Percentiles rank a stretch among this genome's conserved stretches.
Conservation (phyloP, 2,329 filamentous ascomycete species). For the Sporothrix curviconia region DNA sequence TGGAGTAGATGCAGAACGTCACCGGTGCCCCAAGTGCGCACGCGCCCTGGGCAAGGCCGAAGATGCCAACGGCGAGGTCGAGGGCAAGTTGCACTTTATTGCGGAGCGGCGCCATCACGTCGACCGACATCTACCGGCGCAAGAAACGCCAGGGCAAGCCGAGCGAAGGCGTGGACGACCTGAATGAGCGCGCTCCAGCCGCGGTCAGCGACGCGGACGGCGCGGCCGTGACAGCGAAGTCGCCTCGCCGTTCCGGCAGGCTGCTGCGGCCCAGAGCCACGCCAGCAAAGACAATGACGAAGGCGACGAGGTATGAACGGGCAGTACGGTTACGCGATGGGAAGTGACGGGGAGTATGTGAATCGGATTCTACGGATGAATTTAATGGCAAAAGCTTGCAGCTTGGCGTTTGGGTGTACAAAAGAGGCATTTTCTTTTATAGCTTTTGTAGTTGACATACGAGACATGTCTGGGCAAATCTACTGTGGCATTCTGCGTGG, state of each 20-base stretch:
- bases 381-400: too few relatives aligned
- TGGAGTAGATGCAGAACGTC: slow-evolving; percentile 45
- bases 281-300: too few relatives aligned
- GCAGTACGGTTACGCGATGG: too few relatives aligned
- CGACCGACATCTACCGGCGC: slow-evolving; percentile 43
- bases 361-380: too few relatives aligned
- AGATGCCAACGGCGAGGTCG: not conserved
- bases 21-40: slow-evolving; percentile 59
- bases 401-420: too few relatives aligned
- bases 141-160: slow-evolving; percentile 33
- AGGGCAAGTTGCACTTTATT: slow-evolving; percentile 36
- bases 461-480: too few relatives aligned
- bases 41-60: slow-evolving; percentile 34
- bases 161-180: slow-evolving; percentile 31
- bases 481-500: too few relatives aligned
- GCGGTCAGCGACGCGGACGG: not conserved
- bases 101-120: slow-evolving; percentile 52
- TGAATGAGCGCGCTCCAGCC: slow-evolving; percentile 25
- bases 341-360: too few relatives aligned
- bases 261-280: too few relatives aligned
- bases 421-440: too few relatives aligned
- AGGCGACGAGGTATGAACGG: not conserved
- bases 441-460: too few relatives aligned
- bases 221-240: slow-evolving; percentile 21
- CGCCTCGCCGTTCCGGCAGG: slow-evolving; percentile 1